Evolutionary conservation across 805 yeast genomes (phyloP).

Genomic region (Kazachstania kunashirensis): DNA sequence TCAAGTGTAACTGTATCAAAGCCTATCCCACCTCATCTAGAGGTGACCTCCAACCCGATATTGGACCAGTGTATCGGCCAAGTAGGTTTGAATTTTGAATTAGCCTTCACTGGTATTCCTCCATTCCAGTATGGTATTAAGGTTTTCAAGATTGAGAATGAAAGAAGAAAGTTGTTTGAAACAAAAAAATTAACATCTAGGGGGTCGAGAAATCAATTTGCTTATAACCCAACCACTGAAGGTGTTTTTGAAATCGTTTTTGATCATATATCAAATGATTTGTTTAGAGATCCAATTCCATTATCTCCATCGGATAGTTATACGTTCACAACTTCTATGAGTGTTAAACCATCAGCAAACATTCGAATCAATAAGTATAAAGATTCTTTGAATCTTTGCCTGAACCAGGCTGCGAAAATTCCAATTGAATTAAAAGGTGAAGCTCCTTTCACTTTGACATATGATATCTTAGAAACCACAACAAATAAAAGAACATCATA

Average conservation of each 20-base stretch:
- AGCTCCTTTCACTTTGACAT: constrained; percentile 64
- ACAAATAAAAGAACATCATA: constrained; percentile 40
- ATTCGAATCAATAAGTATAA: constrained; percentile 20
- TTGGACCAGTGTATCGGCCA: constrained; percentile 88
- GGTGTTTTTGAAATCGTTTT: constrained; percentile 76
- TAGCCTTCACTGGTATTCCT: constrained; percentile 63
- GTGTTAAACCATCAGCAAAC: constrained; percentile 53
- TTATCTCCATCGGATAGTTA: constrained; percentile 33
- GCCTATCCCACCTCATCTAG: constrained; percentile 45
- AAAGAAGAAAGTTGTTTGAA: constrained; percentile 27
- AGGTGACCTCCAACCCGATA: constrained; percentile 40
- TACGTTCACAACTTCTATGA: constrained; percentile 60
- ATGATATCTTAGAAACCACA: constrained; percentile 52
- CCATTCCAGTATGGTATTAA: constrained; percentile 65
- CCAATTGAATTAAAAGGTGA: constrained; percentile 65
- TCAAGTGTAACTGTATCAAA: constrained; percentile 45
- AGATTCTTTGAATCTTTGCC: constrained; percentile 32
- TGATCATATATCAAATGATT: constrained; percentile 50
- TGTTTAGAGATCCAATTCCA: constrained; percentile 39
- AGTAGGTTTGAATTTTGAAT: constrained; percentile 69
- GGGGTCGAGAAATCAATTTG: constrained; percentile 44
- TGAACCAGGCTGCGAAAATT: constrained; percentile 38
- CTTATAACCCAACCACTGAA: constrained; percentile 67
- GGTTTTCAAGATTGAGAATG: constrained; percentile 42
- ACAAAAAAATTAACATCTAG: constrained; percentile 31